Percentiles rank a stretch among this genome's conserved stretches.
phyloP scores from a whole-genome alignment of 257 asterid genomes.

The Solanum neorickii region DNA sequence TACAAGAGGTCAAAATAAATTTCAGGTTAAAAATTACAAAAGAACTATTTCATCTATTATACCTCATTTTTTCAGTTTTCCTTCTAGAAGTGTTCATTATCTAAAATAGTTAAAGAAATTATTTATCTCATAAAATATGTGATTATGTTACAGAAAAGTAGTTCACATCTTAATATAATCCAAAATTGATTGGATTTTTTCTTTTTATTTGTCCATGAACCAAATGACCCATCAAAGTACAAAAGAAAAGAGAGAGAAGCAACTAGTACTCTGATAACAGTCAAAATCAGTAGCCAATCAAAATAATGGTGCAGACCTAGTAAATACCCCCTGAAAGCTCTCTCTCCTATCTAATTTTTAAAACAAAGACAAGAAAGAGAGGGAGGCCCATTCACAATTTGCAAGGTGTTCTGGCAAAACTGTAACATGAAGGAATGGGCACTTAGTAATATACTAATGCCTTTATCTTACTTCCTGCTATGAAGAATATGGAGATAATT shows the following conservation, averaged over 20 bases:
- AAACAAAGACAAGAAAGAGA: neutral
- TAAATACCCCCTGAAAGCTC: neutral
- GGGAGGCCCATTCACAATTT: neutral
- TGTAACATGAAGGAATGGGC: neutral
- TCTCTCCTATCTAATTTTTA: neutral
- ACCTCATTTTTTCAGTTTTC: neutral
- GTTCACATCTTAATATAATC: neutral
- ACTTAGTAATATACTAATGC: neutral
- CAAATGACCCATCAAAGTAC: neutral
- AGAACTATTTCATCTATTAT: neutral
- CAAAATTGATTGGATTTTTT: neutral
- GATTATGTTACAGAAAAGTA: neutral
- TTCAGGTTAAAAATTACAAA: neutral
- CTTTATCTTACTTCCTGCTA: neutral
- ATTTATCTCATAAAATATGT: neutral
- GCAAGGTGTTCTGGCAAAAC: neutral
- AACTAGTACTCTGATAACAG: neutral
- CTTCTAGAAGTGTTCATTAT: neutral
- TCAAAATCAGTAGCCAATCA: neutral
- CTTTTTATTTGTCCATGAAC: neutral
- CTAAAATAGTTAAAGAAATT: neutral
- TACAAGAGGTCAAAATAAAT: neutral
- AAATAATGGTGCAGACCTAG: neutral
- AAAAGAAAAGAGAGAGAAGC: neutral
- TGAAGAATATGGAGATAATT: neutral